Percentiles rank a stretch among this genome's conserved stretches.
Evolutionary conservation across 78 protist genomes (phyloP).

Genomic region (Pigoraptor vietnamica): DNA sequence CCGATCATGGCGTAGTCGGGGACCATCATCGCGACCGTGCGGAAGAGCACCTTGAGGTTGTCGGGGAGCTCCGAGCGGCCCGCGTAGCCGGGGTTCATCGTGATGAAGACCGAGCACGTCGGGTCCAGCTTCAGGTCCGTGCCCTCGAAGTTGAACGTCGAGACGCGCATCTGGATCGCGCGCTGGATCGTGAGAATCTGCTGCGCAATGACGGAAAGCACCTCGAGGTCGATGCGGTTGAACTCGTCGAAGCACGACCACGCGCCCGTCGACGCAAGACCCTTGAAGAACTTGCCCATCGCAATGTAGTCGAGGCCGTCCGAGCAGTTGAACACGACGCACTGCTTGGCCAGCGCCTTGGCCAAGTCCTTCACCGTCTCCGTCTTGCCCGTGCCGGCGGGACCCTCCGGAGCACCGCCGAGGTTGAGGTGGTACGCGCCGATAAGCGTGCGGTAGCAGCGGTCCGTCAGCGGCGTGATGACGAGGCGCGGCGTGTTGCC

Average conservation of each 20-base stretch:
- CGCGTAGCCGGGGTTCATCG: slow-evolving; percentile 90
- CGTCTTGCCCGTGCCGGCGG: slow-evolving; percentile 87
- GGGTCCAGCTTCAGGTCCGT: slow-evolving; percentile 31
- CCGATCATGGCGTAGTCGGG: slow-evolving; percentile 82
- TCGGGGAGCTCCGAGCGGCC: slow-evolving; percentile 75
- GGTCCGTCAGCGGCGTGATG: slow-evolving; percentile 77
- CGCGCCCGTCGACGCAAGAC: slow-evolving; percentile 70
- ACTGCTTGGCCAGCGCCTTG: slow-evolving; percentile 72
- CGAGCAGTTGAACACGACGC: slow-evolving; percentile 85
- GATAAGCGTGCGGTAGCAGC: slow-evolving; percentile 71
- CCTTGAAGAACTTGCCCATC: slow-evolving; percentile 69
- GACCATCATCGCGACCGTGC: slow-evolving; percentile 84
- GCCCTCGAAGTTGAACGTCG: slow-evolving; percentile 39
- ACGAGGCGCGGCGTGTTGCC: slow-evolving; percentile 78
- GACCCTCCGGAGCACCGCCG: slow-evolving; percentile 88
- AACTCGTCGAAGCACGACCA: slow-evolving; percentile 90
- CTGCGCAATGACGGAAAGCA: slow-evolving; percentile 73
- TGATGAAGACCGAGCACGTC: slow-evolving; percentile 63
- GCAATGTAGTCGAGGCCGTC: slow-evolving; percentile 49
- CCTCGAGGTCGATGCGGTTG: slow-evolving; percentile 75
- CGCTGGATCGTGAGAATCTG: slow-evolving; percentile 69
- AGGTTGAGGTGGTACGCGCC: slow-evolving; percentile 66
- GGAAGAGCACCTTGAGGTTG: slow-evolving; percentile 74
- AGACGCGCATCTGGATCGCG: background rate
- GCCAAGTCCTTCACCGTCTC: slow-evolving; percentile 80